Percentiles rank a stretch among this genome's conserved stretches.
Evolutionary conservation across 2,329 filamentous ascomycete genomes (phyloP).

Genomic region (Dactylellina sp.): DNA sequence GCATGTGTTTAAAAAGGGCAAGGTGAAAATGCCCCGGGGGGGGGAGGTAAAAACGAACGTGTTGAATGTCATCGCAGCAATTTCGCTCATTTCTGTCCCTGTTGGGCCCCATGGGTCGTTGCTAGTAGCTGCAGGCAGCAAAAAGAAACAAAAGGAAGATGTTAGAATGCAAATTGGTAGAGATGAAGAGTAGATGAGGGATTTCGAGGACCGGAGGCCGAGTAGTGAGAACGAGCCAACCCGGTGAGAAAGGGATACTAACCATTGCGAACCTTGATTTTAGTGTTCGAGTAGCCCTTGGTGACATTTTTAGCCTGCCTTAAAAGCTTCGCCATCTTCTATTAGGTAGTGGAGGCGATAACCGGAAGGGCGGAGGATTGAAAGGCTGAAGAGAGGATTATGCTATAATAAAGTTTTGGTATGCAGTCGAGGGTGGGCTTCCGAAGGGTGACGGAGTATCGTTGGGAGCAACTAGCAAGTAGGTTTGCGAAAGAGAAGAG

Average conservation of each 20-base stretch:
- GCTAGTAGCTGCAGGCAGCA: conserved; percentile 91
- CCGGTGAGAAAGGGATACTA: conserved; percentile 62
- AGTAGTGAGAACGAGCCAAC: neutral
- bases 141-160: conserved; percentile 39
- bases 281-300: conserved; percentile 95
- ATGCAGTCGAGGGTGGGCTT: conserved; percentile 1
- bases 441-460: conserved; percentile 8
- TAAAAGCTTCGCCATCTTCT: conserved; percentile 95
- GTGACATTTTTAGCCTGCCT: conserved; percentile 99
- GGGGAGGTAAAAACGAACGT: no score
- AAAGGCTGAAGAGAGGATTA: neutral
- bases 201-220: neutral
- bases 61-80: conserved; percentile 96
- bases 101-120: conserved; percentile 99
- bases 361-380: conserved; percentile 41
- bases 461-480: conserved; percentile 21
- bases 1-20: no score
- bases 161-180: conserved; percentile 60
- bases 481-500: conserved; percentile 25
- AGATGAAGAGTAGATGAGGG: neutral
- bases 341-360: conserved; percentile 5
- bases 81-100: conserved; percentile 98
- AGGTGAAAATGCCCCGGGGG: no score
- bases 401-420: neutral
- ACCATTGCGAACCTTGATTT: conserved; percentile 99